Evolutionary conservation across 257 asterid genomes (phyloP), one percentile per base, ranked within the genome.

Genomic region (Solanum clarkiae): DNA sequence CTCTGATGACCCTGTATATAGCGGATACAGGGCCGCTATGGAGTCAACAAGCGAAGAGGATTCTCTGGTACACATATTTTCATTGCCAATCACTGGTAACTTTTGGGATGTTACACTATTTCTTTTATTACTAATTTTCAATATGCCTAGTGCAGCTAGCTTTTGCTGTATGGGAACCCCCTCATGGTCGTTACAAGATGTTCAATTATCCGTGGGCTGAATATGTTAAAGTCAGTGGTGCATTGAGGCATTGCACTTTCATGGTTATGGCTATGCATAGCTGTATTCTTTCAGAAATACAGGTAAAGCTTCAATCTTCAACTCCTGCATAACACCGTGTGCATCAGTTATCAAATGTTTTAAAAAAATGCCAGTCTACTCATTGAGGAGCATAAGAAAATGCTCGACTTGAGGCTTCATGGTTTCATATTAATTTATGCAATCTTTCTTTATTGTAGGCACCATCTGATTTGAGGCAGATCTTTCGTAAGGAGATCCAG

Each of bases 201-300:
- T 94, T 93, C 68, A 92, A 87, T 2, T 97, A 94, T 88, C 99
- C 99, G 2, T 95, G 98, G 99, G 86, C 90, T 55, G 93, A 93
- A 13, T 97, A 94, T 86, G 96, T 97, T 32, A 95, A 92, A 92
- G 97, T 95, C 81, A 97, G 98, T 54, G 98, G 99, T 70, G 97
- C 98, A 53, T 77, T 97, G 18, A 89, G 98, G 94, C 98, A 97
- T 86, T 94, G 98, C 84, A 95, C 98, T 1, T 97, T 97, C 91
- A 97, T 92, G 98, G 94, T 95, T 85, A 93, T 97, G 99, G 98
- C 99, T 22, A 90, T 97, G 94, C 99, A 94, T 83, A 98, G 99
- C 80, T 89, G 97, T 84, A 93, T 97, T 89, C 99, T 95, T 49
- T 93, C 99, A 8, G 97, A 96, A 87, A 96, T 96, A 83, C 99